Evolutionary conservation across 768 basidiomycete genomes (phyloP), one percentile per base, ranked within the genome.

Genomic region (Lactarius indigo): DNA sequence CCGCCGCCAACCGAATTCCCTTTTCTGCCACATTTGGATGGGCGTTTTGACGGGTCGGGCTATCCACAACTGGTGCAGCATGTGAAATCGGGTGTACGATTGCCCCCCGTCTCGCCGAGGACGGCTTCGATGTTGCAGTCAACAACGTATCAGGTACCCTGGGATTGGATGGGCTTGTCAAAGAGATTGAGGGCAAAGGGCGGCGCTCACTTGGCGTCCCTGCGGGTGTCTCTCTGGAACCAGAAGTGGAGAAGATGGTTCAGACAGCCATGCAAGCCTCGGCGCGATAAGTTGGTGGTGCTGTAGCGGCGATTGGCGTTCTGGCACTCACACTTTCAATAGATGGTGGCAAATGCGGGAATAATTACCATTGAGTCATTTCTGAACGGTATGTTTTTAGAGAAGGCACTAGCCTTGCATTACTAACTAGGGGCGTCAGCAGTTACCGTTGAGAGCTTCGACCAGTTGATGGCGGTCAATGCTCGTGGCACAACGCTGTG

Each of bases 51-150:
- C n/a, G n/a, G n/a, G n/a, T n/a, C n/a, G n/a, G n/a, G n/a, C n/a
- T n/a, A n/a, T n/a, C n/a, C n/a, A n/a, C n/a, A n/a, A 73, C 72
- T 9, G 72, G 72, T 39, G 63, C 66, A 3, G 67, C 72, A n/a
- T 62, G 69, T 4, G 72, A 65, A 13, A 65, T 72, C 33, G 72
- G 72, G 10, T 57, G 59, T 23, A 62, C 23, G 4, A 73, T 73
- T 55, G 69, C 72, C 7, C 61, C 70, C 26, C 72, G 69, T 20
- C 69, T 73, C 37, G 72, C 72, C 7, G 39, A 65, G 10, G 72
- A 72, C 37, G 69, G 67, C 8, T 64, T 52, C 30, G 71, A 73
- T 23, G 31, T 73, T 20, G 52, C 63, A 3, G 61, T 72, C 57
- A 72, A 64, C 20, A 72, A 72, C 57, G 13, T 72, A 10, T 59